Conservation (phyloP, 495 filamentous ascomycete species). For the Aspergillus ellipticus region DNA sequence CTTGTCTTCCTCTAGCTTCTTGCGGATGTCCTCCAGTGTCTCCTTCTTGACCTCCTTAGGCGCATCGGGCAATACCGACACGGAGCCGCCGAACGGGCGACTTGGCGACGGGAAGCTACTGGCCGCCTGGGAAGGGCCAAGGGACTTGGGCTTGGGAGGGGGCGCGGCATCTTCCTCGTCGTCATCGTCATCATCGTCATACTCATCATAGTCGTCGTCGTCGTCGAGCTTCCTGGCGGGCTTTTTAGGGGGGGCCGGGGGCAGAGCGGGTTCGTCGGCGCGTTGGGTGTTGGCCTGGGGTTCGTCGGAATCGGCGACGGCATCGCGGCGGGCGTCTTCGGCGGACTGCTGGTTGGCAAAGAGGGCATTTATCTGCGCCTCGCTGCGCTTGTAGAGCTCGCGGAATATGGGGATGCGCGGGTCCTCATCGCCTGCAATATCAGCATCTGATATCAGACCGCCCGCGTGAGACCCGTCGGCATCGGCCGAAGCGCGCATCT, state of each 20-base stretch:
- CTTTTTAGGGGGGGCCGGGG: conserved; percentile 50
- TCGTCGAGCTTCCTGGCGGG: conserved; percentile 72
- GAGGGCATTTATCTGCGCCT: conserved; percentile 56
- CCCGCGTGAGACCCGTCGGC: conserved; percentile 44
- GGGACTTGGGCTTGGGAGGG: conserved; percentile 55
- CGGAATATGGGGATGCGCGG: conserved; percentile 58
- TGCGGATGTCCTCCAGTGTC: conserved; percentile 82
- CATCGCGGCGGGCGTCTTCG: conserved; percentile 26
- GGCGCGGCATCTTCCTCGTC: conserved; percentile 60
- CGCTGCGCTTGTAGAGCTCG: conserved; percentile 55
- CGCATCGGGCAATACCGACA: conserved; percentile 26
- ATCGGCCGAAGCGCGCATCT: conserved; percentile 46
- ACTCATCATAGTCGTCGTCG: conserved; percentile 76
- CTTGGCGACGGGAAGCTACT: conserved; percentile 25
- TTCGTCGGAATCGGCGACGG: conserved; percentile 26
- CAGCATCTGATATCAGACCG: conserved; percentile 47
- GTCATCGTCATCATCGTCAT: conserved; percentile 83
- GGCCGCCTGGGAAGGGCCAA: conserved; percentile 36
- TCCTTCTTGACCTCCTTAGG: conserved; percentile 49
- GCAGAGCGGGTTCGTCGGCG: conserved; percentile 37
- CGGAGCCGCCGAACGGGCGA: conserved; percentile 28
- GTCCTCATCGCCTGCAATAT: conserved; percentile 59
- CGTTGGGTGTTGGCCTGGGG: conserved; percentile 29
- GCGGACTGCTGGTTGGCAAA: conserved; percentile 49
- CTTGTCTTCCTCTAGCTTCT: conserved; percentile 90